Evolutionary conservation across 306 rosid genomes (phyloP), one percentile per base, ranked within the genome.

Genomic region (Cajanus cajan): DNA sequence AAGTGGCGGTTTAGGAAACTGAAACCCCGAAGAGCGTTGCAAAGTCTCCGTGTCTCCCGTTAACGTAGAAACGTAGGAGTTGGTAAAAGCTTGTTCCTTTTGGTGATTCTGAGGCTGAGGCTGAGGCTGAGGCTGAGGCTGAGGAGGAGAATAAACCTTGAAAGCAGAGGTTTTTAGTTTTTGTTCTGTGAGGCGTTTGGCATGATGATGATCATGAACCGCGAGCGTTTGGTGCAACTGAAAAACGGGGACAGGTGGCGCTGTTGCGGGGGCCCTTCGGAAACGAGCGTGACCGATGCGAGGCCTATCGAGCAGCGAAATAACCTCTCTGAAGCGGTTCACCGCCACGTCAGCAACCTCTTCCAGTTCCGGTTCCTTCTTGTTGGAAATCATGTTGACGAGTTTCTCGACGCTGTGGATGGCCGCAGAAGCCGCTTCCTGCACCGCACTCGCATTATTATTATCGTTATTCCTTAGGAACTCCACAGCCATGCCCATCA

Each of bases 231-330:
- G 83, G 13, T 79, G 85, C 34, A 55, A 47, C 0, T 59, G 78
- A 31, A 69, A 45, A 33, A 63, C 47, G 25, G 86, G 67, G 31
- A 48, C 22, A 1, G 76, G 68, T 21, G 74, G 80, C 0, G 43
- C 67, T 9, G 76, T 51, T 4, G 83, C 8, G 12, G 81, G 65
- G n/a, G 82, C 90, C 44, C 84, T 87, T 82, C 97, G 73, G 74
- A 91, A 93, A 15, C 98, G 97, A 37, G 98, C 98, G 24, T 91
- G 98, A 7, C 98, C 98, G 3, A 90, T 74, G 24, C 90, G 67
- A 6, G 86, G 86, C 36, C 58, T 82, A 31, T 88, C 92, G 3
- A 88, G 86, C 15, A 89, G 79, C 9, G 93, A 87, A 78, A 93
- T 88, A 3, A 93, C 91, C 90, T 82, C 90, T 50, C 37, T 87